Conservation (phyloP, 2,329 filamentous ascomycete species). For the Botrytis sinoallii region DNA sequence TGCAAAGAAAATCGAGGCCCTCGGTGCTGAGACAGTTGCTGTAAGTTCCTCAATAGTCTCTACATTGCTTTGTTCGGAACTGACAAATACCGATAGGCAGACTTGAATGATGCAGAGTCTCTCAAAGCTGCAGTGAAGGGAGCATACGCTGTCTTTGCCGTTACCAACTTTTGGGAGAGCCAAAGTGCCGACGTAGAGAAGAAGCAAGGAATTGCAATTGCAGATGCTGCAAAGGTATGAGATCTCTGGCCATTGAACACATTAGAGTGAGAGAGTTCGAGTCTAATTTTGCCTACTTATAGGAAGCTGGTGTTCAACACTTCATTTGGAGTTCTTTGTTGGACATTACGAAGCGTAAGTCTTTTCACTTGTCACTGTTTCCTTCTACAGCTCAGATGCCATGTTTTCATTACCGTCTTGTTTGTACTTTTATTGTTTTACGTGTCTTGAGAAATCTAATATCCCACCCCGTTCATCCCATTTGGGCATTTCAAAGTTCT, state of each 20-base stretch:
- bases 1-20: constrained; percentile 41
- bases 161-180: constrained; percentile 39
- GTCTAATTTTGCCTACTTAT: constrained; percentile 13
- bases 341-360: constrained; percentile 42
- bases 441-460: not conserved
- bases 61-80: not conserved
- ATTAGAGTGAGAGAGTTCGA: not conserved
- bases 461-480: not conserved
- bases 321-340: constrained; percentile 47
- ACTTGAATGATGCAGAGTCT: constrained; percentile 43
- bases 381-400: not conserved
- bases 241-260: not conserved
- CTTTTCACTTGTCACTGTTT: not conserved
- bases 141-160: constrained; percentile 37
- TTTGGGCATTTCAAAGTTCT: not conserved
- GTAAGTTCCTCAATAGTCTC: constrained; percentile 30
- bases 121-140: constrained; percentile 39
- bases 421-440: not conserved
- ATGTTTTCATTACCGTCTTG: not conserved
- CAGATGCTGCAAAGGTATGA: constrained; percentile 45
- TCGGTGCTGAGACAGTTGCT: constrained; percentile 45
- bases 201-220: constrained; percentile 48
- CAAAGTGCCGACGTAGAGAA: constrained; percentile 42
- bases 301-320: constrained; percentile 45
- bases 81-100: constrained; percentile 31